Percentiles rank a stretch among this genome's conserved stretches.
Evolutionary conservation across 768 basidiomycete species (phyloP).

Genomic region (Tylopilus rubrobrunneus): DNA sequence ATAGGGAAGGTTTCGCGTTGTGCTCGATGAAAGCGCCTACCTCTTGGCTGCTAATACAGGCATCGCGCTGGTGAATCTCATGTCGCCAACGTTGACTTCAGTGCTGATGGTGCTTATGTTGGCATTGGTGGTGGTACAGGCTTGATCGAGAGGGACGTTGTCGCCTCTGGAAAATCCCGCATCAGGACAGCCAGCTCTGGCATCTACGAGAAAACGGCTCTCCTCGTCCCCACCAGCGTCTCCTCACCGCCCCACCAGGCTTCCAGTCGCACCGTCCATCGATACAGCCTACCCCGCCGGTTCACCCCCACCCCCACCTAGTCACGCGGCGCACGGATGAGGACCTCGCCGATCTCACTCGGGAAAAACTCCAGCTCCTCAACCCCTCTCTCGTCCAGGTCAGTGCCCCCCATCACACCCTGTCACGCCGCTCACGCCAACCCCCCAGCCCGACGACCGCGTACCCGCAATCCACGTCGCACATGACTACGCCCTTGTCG

Average conservation of each 20-base stretch:
- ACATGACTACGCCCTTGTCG: constrained; percentile 43
- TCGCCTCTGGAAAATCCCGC: constrained; percentile 70
- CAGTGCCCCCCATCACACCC: background rate
- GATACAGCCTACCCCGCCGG: too few species aligned
- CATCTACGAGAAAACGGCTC: too few species aligned
- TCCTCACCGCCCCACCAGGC: too few species aligned
- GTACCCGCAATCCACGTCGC: constrained; percentile 41
- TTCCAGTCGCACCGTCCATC: too few species aligned
- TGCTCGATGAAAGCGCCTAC: too few species aligned
- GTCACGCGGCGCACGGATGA: constrained; percentile 33
- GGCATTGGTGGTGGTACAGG: constrained; percentile 79
- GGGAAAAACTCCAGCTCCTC: constrained; percentile 33
- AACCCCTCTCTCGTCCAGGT: constrained; percentile 37
- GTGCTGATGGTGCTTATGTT: constrained; percentile 75
- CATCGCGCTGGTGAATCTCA: constrained; percentile 45
- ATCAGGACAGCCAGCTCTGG: constrained; percentile 64
- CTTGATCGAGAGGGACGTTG: constrained; percentile 91
- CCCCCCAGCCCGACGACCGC: constrained; percentile 32
- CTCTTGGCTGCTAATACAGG: too few species aligned
- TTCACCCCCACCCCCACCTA: too few species aligned
- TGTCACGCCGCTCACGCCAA: too few species aligned
- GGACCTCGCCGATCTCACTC: constrained; percentile 30
- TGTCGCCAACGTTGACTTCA: constrained; percentile 74
- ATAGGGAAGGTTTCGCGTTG: too few species aligned
- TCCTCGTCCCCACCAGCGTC: too few species aligned